Evolutionary conservation across 1,284 basidiomycete species (phyloP).

Genomic region (Cronartium ribicola): DNA sequence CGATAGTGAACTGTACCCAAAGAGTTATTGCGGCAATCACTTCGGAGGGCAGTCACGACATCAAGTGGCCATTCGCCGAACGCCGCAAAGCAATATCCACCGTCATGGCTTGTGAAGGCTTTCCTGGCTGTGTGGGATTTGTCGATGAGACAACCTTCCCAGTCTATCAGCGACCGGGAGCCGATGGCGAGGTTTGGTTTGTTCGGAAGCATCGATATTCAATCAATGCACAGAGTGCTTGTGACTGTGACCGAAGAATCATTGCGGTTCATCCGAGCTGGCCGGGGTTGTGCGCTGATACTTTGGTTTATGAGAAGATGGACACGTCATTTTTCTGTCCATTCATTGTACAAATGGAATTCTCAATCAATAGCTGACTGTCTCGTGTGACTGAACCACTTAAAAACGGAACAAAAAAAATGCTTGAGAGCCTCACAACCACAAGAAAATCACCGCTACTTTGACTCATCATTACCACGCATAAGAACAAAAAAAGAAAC

Average conservation of each 20-base stretch:
- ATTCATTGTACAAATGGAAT: too few relatives aligned
- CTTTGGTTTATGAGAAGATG: not conserved
- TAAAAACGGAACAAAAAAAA: too few relatives aligned
- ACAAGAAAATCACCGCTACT: too few relatives aligned
- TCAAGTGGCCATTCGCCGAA: not conserved
- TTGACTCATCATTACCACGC: too few relatives aligned
- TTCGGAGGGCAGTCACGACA: not conserved
- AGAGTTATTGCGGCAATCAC: not conserved
- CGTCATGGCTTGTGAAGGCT: not conserved
- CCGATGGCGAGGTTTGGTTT: conserved; percentile 6
- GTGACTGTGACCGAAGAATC: conserved; percentile 25
- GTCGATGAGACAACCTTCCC: conserved; percentile 16
- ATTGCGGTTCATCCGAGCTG: conserved; percentile 16
- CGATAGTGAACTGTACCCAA: not conserved
- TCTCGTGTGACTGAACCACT: too few relatives aligned
- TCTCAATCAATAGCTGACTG: too few relatives aligned
- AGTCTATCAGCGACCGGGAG: not conserved
- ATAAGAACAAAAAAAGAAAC: too few relatives aligned
- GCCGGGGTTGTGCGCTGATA: conserved; percentile 18
- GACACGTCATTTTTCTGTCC: too few relatives aligned
- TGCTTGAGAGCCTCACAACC: too few relatives aligned
- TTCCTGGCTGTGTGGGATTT: conserved; percentile 1
- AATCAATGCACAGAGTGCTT: conserved; percentile 17
- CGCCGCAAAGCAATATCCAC: not conserved
- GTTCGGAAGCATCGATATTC: conserved; percentile 16